Evolutionary conservation across 2,329 filamentous ascomycete genomes (phyloP), one percentile per base, ranked within the genome.

Genomic region (Gnomoniopsis smithogilvyi): DNA sequence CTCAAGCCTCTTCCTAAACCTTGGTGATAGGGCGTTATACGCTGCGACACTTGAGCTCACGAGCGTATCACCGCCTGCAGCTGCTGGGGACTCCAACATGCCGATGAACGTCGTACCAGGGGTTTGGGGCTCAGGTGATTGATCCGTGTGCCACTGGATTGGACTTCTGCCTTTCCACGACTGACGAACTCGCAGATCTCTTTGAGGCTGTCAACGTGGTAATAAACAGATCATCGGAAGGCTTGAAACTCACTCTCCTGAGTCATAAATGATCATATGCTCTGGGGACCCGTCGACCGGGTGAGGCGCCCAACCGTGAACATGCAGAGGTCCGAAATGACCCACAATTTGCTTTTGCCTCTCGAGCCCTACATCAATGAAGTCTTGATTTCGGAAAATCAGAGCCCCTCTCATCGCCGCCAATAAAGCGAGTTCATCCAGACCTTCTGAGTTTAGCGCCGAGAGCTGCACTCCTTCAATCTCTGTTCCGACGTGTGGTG

Each of bases 1-100:
- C 59, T 89, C 86, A 1, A 91, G 75, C 56, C 86, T 76, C 73
- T 86, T 81, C 59, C 79, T 79, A 73, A 90, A 90, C 51, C 80
- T 83, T 0, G 85, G 85, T 19, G 82, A 86, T 2, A 91, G 76
- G 6, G 87, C 77, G 53, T 80, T 77, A 67, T 58, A 69, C 11
- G 67, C 66, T 34, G 51, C 41, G 4, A 62, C 63, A 22, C 61
- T 61, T 14, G 64, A 65, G 49, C 62, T 67, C 21, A 68, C 63
- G 15, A 65, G 56, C 21, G 67, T 69, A 21, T 56, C 61, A 12
- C 67, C 66, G 11, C 65, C 67, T n/a, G 63, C 64, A 10, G 64
- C 58, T 14, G 62, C 62, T 12, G 65, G 66, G 15, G 61, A 65
- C 51, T 68, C 66, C 14, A 68, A 63, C 56, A 67, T 65, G 36